These are phyloP conservation scores for Thielaviopsis populi DNA, from an alignment of 2,329 filamentous ascomycete species.

Conservation along the genomic window DNA sequence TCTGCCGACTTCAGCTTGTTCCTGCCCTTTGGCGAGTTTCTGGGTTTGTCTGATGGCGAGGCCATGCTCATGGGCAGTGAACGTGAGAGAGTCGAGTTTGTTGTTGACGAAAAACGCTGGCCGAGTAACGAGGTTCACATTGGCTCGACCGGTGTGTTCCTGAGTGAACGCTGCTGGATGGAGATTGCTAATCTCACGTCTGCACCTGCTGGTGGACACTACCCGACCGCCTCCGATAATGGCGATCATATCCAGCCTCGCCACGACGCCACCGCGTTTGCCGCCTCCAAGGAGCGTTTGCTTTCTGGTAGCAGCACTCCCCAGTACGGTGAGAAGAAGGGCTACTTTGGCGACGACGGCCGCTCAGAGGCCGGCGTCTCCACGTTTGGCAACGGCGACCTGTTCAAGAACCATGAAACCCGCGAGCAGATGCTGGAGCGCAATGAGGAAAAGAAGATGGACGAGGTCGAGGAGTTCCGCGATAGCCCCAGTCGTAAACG, in stretches of 20 bases:
- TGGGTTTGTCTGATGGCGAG: slow-evolving; percentile 74
- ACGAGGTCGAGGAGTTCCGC: slow-evolving; percentile 74
- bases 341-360: slow-evolving; percentile 73
- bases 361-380: slow-evolving; percentile 86
- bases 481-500: slow-evolving; percentile 70
- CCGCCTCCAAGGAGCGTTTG: slow-evolving; percentile 46
- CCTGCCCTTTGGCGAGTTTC: slow-evolving; percentile 86
- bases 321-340: slow-evolving; percentile 59
- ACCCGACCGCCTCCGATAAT: slow-evolving; percentile 41
- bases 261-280: slow-evolving; percentile 44
- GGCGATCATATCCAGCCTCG: slow-evolving; percentile 40
- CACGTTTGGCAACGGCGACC: slow-evolving; percentile 82
- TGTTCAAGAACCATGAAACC: slow-evolving; percentile 96
- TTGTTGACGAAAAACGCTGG: slow-evolving; percentile 90
- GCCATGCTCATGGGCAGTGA: slow-evolving; percentile 81
- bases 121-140: slow-evolving; percentile 79
- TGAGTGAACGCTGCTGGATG: slow-evolving; percentile 92
- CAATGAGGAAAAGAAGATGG: slow-evolving; percentile 75
- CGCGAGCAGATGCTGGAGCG: slow-evolving; percentile 90
- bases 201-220: slow-evolving; percentile 26
- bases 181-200: slow-evolving; percentile 60
- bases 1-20: slow-evolving; percentile 94
- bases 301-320: slow-evolving; percentile 37
- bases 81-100: slow-evolving; percentile 74
- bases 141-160: slow-evolving; percentile 83